phyloP scores from a whole-genome alignment of 1,139 yeast genomes.

The Blastobotrys elegans region DNA sequence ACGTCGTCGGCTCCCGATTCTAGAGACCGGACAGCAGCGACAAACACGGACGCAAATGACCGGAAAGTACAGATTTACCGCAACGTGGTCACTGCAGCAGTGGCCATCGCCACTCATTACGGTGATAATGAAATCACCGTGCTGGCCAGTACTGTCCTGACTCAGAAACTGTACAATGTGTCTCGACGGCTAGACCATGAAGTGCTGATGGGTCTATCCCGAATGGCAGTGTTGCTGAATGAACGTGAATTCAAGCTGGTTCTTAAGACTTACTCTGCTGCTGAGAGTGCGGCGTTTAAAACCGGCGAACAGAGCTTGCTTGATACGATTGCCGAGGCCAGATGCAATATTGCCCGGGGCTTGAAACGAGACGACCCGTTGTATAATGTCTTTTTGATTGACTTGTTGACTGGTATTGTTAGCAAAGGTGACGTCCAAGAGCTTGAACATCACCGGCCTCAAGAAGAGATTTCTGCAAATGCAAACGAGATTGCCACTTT shows the following conservation, averaged over 20 bases:
- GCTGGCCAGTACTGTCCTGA: constrained; percentile 72
- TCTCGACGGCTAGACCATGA: constrained; percentile 37
- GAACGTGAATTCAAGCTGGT: constrained; percentile 56
- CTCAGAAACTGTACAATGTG: constrained; percentile 64
- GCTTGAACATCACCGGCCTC: constrained; percentile 77
- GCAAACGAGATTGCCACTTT: constrained; percentile 69
- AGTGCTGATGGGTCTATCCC: constrained; percentile 52
- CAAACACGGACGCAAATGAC: constrained; percentile 1
- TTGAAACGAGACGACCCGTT: constrained; percentile 40
- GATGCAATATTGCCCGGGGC: constrained; percentile 41
- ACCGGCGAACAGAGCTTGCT: constrained; percentile 25
- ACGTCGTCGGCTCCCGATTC: background rate
- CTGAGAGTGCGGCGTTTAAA: constrained; percentile 27
- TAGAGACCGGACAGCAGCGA: background rate
- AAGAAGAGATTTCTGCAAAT: constrained; percentile 67
- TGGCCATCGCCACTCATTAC: constrained; percentile 63
- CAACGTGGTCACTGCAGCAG: constrained; percentile 65
- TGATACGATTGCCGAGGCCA: constrained; percentile 24
- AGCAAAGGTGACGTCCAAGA: constrained; percentile 79
- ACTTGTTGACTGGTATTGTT: constrained; percentile 61
- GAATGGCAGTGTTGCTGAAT: constrained; percentile 54
- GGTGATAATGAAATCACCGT: constrained; percentile 74
- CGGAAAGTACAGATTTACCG: constrained; percentile 16
- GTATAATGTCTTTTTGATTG: constrained; percentile 56
- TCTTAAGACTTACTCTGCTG: constrained; percentile 38